Evolutionary conservation across 768 basidiomycete species (phyloP).

Genomic region (Pluteus cervinus): DNA sequence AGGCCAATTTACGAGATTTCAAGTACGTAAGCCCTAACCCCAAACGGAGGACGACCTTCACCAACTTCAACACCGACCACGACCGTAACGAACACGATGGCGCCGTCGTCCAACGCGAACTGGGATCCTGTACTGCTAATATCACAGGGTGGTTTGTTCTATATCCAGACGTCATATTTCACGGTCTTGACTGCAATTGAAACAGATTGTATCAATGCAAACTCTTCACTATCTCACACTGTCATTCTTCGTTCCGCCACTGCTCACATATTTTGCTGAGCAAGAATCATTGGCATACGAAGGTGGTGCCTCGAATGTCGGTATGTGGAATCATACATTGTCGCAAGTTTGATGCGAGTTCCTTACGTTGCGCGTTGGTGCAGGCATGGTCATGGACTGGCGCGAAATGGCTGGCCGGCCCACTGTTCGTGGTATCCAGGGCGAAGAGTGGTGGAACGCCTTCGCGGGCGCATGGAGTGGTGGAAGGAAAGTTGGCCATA

Average conservation of each 20-base stretch:
- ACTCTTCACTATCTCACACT: slow-evolving; percentile 91
- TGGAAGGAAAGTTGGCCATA: slow-evolving; percentile 66
- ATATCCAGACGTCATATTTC: slow-evolving; percentile 1
- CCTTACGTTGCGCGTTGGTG: not conserved
- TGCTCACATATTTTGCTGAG: slow-evolving; percentile 73
- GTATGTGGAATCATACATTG: slow-evolving; percentile 25
- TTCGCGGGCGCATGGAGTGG: slow-evolving; percentile 77
- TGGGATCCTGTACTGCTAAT: slow-evolving; percentile 91
- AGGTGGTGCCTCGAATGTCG: slow-evolving; percentile 75
- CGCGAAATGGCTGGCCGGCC: slow-evolving; percentile 86
- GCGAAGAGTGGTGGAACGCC: slow-evolving; percentile 58
- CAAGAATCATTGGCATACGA: slow-evolving; percentile 63
- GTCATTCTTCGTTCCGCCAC: slow-evolving; percentile 72
- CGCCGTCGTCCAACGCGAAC: slow-evolving; percentile 35
- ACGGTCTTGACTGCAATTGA: slow-evolving; percentile 1
- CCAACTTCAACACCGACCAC: not conserved
- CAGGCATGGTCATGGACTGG: slow-evolving; percentile 97
- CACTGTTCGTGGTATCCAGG: slow-evolving; percentile 63
- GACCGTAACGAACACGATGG: slow-evolving; percentile 32
- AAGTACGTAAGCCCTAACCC: too few species aligned
- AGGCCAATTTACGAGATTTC: too few species aligned
- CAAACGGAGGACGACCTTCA: too few species aligned
- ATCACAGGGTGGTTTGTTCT: slow-evolving; percentile 57
- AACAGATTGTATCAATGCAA: slow-evolving; percentile 88
- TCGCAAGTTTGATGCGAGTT: not conserved